Percentiles rank a stretch among this genome's conserved stretches.
These are phyloP conservation scores for Mycena filopes DNA, from an alignment of 768 basidiomycete genomes.

Conservation along the genomic window DNA sequence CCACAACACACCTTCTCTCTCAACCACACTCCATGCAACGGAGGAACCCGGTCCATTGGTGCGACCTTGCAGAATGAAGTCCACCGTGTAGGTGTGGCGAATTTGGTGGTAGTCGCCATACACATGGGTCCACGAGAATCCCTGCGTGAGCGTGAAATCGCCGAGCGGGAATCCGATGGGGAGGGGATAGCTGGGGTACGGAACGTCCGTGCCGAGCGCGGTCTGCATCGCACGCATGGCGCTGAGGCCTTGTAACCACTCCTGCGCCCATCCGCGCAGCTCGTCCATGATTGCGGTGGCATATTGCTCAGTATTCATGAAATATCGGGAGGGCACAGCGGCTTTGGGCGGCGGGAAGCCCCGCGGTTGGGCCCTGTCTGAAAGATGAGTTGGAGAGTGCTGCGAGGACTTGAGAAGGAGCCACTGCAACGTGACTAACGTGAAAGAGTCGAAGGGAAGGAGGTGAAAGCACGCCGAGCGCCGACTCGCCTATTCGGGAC, in stretches of 20 bases:
- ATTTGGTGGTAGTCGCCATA: slow-evolving; percentile 7
- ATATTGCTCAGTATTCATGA: slow-evolving; percentile 18
- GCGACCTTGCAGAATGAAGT: slow-evolving; percentile 15
- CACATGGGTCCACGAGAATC: slow-evolving; percentile 25
- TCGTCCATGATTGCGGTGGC: slow-evolving; percentile 15
- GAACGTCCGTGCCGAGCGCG: neutral
- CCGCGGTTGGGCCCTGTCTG: slow-evolving; percentile 4
- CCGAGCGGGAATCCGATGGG: slow-evolving; percentile 23
- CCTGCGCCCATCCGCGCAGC: slow-evolving; percentile 14
- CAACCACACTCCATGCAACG: slow-evolving; percentile 19
- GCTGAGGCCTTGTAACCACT: slow-evolving; percentile 16
- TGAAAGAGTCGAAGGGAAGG: neutral
- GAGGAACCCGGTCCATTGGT: slow-evolving; percentile 19
- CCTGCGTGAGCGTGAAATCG: neutral
- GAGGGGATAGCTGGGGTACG: slow-evolving; percentile 9
- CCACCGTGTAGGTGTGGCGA: slow-evolving; percentile 9
- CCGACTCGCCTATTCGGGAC: neutral
- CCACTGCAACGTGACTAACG: slow-evolving; percentile 22
- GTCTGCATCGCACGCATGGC: neutral
- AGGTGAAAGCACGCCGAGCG: slow-evolving; percentile 2
- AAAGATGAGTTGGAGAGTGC: neutral
- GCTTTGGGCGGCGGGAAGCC: slow-evolving; percentile 2
- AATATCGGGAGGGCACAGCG: neutral
- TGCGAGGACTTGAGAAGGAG: neutral
- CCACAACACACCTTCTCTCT: neutral